phyloP scores from a whole-genome alignment of 2,329 filamentous ascomycete genomes.

The Nothophaeocryptopus gaeumannii region DNA sequence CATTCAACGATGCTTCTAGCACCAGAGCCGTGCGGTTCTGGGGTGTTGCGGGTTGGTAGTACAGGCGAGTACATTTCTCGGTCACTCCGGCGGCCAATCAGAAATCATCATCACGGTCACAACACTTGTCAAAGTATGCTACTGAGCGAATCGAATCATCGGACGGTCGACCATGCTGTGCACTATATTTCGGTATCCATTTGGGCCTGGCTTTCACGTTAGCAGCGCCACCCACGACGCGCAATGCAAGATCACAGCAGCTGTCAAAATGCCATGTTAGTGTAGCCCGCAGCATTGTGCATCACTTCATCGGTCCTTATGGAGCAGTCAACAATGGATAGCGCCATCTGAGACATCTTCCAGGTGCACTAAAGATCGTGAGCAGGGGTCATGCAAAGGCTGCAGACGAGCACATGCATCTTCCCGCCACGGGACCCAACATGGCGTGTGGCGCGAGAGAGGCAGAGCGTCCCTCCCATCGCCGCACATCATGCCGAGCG shows the following conservation, averaged over 20 bases:
- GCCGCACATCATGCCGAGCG: slow-evolving; percentile 4
- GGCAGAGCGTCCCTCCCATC: slow-evolving; percentile 6
- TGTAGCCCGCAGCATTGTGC: slow-evolving; percentile 18
- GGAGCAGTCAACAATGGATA: slow-evolving; percentile 24
- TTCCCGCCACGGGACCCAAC: slow-evolving; percentile 11
- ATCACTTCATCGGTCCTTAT: slow-evolving; percentile 12
- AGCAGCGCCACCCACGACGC: slow-evolving; percentile 22
- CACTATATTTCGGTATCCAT: slow-evolving; percentile 8
- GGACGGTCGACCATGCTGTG: slow-evolving; percentile 6
- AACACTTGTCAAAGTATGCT: no score
- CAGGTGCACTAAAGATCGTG: slow-evolving; percentile 21
- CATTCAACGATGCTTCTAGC: no score
- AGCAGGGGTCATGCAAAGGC: slow-evolving; percentile 14
- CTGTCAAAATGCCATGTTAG: slow-evolving; percentile 22
- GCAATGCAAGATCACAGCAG: slow-evolving; percentile 21
- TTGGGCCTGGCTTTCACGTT: slow-evolving; percentile 26
- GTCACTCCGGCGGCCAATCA: no score
- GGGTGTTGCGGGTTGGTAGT: no score
- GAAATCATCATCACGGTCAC: no score
- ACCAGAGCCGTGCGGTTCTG: no score
- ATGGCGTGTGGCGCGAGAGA: slow-evolving; percentile 18
- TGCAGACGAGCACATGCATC: slow-evolving; percentile 14
- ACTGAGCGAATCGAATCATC: no score
- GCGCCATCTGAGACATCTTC: slow-evolving; percentile 24
- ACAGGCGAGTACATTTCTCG: no score